Conservation (phyloP, 1,139 yeast species). For the Geotrichum fermentans region DNA sequence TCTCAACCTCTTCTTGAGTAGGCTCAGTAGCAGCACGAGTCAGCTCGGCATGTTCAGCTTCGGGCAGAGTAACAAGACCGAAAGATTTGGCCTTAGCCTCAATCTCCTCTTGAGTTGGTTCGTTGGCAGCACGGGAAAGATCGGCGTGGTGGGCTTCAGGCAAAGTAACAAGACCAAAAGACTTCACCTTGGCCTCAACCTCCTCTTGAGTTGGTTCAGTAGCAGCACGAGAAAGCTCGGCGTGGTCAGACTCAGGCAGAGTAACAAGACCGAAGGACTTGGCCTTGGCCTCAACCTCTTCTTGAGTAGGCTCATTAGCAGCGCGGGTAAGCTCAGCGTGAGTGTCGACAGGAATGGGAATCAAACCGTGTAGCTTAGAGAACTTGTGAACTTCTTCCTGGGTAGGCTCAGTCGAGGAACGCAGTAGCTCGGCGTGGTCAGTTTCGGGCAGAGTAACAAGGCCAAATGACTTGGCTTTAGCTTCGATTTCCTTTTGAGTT, state of each 20-base stretch:
- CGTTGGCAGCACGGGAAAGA: conserved; percentile 25
- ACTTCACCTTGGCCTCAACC: conserved; percentile 24
- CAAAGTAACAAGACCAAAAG: conserved; percentile 26
- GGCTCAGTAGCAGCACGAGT: conserved; percentile 24
- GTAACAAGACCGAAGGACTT: conserved; percentile 25
- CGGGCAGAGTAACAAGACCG: conserved; percentile 34
- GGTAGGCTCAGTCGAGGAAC: conserved; percentile 25
- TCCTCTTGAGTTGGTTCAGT: conserved; percentile 24
- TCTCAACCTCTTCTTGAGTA: conserved; percentile 24
- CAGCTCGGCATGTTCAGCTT: conserved; percentile 18
- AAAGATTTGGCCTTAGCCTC: conserved; percentile 23
- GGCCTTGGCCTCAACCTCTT: conserved; percentile 24
- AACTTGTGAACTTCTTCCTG: conserved; percentile 35
- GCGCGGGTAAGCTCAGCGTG: conserved; percentile 11
- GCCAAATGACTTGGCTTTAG: conserved; percentile 35
- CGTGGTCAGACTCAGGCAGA: conserved; percentile 22
- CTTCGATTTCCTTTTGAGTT: conserved; percentile 26
- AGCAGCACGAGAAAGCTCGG: conserved; percentile 22
- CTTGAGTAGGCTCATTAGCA: conserved; percentile 27
- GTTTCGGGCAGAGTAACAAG: conserved; percentile 27
- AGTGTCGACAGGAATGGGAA: conserved; percentile 34
- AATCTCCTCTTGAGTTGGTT: conserved; percentile 26
- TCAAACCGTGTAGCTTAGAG: conserved; percentile 27
- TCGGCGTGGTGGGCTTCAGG: conserved; percentile 23
- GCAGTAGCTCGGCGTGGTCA: conserved; percentile 16